Percentiles rank a stretch among this genome's conserved stretches.
phyloP scores from a whole-genome alignment of 1,139 yeast genomes.

The Blastobotrys proliferans region DNA sequence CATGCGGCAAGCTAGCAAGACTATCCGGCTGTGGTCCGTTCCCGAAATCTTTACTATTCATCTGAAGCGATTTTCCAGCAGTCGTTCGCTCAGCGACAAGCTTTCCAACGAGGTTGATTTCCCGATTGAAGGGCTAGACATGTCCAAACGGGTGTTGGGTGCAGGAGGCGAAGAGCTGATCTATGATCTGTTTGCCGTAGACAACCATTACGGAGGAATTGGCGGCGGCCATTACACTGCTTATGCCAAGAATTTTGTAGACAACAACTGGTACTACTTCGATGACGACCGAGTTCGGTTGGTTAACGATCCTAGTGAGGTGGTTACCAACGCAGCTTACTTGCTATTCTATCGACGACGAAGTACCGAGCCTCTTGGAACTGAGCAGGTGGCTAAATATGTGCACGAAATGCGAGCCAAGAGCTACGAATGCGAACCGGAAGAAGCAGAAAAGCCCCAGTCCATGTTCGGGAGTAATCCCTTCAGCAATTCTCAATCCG shows the following conservation, averaged over 20 bases:
- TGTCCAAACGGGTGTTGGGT: constrained; percentile 50
- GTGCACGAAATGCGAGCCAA: constrained; percentile 26
- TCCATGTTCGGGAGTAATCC: not conserved
- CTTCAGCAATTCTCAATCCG: constrained; percentile 6
- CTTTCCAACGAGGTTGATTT: constrained; percentile 81
- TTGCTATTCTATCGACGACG: constrained; percentile 76
- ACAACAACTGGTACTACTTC: constrained; percentile 80
- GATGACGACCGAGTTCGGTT: constrained; percentile 72
- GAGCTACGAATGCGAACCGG: constrained; percentile 9
- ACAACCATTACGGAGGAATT: constrained; percentile 91
- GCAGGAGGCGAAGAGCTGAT: constrained; percentile 33
- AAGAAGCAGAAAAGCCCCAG: constrained; percentile 1
- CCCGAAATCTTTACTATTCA: constrained; percentile 91
- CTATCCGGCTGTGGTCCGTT: constrained; percentile 84
- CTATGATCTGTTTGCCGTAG: constrained; percentile 89
- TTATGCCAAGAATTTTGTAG: constrained; percentile 73
- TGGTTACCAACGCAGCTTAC: constrained; percentile 80
- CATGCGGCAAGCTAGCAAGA: constrained; percentile 86
- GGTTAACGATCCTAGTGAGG: constrained; percentile 50
- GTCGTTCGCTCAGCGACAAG: constrained; percentile 82
- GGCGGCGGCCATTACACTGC: constrained; percentile 99
- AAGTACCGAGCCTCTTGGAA: constrained; percentile 33
- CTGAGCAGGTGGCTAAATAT: constrained; percentile 30
- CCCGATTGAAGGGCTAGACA: constrained; percentile 79
- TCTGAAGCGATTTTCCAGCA: constrained; percentile 83